Conservation (phyloP, 129 eudicot species). For the Artemisia tridentata region DNA sequence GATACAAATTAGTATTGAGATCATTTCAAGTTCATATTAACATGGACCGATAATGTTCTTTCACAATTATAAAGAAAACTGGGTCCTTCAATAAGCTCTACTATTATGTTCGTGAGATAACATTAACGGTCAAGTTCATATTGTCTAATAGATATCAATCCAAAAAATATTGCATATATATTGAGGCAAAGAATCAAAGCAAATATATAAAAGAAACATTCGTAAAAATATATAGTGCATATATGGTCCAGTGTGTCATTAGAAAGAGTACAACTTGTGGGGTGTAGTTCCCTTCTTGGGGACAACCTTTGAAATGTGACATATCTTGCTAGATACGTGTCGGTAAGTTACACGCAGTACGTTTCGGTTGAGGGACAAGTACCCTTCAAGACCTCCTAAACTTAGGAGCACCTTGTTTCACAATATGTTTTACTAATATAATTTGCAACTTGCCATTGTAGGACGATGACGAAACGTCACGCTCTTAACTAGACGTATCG, state of each 20-base stretch:
- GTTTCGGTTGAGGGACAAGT: slow-evolving; percentile 9
- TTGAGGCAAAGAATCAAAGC: slow-evolving; percentile 2
- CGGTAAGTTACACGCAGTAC: background rate
- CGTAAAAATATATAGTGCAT: background rate
- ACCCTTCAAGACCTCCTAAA: background rate
- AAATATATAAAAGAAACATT: background rate
- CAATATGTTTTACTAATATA: slow-evolving; percentile 1
- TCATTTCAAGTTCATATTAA: no score
- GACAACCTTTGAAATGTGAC: slow-evolving; percentile 23
- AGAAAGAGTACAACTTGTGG: background rate
- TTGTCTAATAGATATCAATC: no score
- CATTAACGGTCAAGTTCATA: no score
- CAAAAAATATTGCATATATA: background rate
- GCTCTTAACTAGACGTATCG: no score
- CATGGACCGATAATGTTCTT: no score
- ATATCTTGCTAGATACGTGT: slow-evolving; percentile 16
- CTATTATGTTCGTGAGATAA: no score
- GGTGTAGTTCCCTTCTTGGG: slow-evolving; percentile 29
- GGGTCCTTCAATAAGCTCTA: no score
- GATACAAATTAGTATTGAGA: background rate
- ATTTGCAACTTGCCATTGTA: background rate
- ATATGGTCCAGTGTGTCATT: slow-evolving; percentile 15
- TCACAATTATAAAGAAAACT: no score
- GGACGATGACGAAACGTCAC: no score
- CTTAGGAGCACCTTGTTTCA: slow-evolving; percentile 11